Evolutionary conservation across 306 rosid genomes (phyloP).

Genomic region (Quercus berberidifolia): DNA sequence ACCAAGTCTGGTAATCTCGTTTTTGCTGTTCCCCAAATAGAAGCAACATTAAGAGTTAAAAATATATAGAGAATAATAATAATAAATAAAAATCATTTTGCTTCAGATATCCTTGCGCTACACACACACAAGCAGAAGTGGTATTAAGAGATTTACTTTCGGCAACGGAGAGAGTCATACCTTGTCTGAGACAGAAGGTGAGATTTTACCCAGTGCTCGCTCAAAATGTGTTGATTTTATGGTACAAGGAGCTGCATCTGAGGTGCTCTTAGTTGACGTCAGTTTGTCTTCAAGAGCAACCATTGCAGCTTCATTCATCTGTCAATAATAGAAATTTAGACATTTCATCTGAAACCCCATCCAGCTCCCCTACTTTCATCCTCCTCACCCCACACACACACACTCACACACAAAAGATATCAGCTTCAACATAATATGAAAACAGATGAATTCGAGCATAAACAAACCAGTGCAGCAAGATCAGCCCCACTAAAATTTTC

Average conservation of each 20-base stretch:
- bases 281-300: constrained; percentile 56
- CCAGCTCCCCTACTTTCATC: no score
- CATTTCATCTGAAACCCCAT: neutral
- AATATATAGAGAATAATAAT: no score
- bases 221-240: constrained; percentile 37
- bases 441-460: neutral
- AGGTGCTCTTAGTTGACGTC: constrained; percentile 18
- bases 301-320: constrained; percentile 77
- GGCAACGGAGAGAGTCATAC: constrained; percentile 4
- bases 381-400: no score
- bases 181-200: constrained; percentile 34
- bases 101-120: neutral
- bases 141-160: no score
- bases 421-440: no score
- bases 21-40: constrained; percentile 35
- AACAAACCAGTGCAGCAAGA: constrained; percentile 68
- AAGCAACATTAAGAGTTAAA: constrained; percentile 1
- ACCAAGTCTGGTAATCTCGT: constrained; percentile 27
- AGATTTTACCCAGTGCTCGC: constrained; percentile 29
- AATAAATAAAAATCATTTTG: neutral
- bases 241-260: neutral
- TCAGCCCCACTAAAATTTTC: constrained; percentile 85
- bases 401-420: neutral
- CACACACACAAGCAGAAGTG: neutral
- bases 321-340: constrained; percentile 17